Conservation (phyloP, 495 filamentous ascomycete genomes). For the Hypoxylon rickii region DNA sequence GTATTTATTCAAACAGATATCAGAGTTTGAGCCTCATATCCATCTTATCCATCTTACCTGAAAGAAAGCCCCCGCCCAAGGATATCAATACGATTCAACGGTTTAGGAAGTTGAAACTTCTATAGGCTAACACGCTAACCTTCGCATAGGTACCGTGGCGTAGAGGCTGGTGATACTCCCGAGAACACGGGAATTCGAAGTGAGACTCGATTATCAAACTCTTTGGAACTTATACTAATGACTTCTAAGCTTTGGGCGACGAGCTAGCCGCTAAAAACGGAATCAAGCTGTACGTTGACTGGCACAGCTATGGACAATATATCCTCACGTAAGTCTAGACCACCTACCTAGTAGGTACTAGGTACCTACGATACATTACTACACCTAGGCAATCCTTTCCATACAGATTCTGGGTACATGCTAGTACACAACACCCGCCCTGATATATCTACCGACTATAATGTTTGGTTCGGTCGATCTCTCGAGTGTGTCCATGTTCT, state of each 20-base stretch:
- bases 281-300: constrained; percentile 65
- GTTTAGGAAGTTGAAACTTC: no score
- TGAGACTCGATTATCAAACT: constrained; percentile 15
- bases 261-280: constrained; percentile 48
- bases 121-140: constrained; percentile 7
- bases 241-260: constrained; percentile 42
- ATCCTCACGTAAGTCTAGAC: constrained; percentile 29
- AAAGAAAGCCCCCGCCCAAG: no score
- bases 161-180: constrained; percentile 41
- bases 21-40: no score
- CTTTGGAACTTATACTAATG: background rate
- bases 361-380: no score
- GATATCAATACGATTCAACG: no score
- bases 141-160: constrained; percentile 33
- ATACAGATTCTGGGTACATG: no score
- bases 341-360: no score
- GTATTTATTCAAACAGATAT: constrained; percentile 3
- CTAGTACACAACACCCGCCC: no score
- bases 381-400: constrained; percentile 13
- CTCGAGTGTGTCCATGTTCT: no score
- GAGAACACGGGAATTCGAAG: constrained; percentile 41
- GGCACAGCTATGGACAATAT: constrained; percentile 64
- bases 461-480: no score
- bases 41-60: background rate
- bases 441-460: no score